A percentile compares a stretch with the other conserved stretches of the same genome.
Conservation (phyloP, 2,329 filamentous ascomycete genomes). For the Dothideomycetes sp. region DNA sequence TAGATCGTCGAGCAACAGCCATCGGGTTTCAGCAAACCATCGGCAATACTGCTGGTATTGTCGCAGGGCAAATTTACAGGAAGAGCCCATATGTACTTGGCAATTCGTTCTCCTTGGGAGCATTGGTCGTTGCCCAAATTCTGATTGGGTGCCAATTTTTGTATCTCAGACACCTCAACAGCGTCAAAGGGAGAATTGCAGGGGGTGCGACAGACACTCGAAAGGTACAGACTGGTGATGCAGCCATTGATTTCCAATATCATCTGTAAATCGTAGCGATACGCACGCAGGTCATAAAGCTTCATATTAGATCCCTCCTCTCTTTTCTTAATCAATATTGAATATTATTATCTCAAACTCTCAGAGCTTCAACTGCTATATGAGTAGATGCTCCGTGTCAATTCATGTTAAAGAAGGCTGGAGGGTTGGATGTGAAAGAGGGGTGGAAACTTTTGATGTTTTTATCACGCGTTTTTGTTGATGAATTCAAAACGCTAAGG, state of each 20-base stretch:
- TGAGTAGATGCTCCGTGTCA: no score
- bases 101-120: conserved; percentile 12
- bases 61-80: conserved; percentile 38
- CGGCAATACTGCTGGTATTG: conserved; percentile 41
- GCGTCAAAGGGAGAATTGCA: conserved; percentile 9
- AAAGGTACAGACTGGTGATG: conserved; percentile 12
- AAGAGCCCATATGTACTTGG: conserved; percentile 18
- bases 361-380: no score
- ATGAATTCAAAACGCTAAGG: no score
- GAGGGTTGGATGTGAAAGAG: no score
- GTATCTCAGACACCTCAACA: conserved; percentile 12
- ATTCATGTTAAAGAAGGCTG: no score
- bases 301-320: no score
- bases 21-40: conserved; percentile 40
- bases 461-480: no score
- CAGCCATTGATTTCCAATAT: conserved; percentile 12
- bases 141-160: conserved; percentile 11
- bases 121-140: conserved; percentile 8
- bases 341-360: no score
- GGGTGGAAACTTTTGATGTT: no score
- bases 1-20: conserved; percentile 36
- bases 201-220: conserved; percentile 9
- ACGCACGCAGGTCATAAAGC: no score
- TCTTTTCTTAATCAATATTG: no score
- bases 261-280: conserved; percentile 6